Evolutionary conservation across 768 basidiomycete species (phyloP).

Genomic region (Leccinum uliginosum): DNA sequence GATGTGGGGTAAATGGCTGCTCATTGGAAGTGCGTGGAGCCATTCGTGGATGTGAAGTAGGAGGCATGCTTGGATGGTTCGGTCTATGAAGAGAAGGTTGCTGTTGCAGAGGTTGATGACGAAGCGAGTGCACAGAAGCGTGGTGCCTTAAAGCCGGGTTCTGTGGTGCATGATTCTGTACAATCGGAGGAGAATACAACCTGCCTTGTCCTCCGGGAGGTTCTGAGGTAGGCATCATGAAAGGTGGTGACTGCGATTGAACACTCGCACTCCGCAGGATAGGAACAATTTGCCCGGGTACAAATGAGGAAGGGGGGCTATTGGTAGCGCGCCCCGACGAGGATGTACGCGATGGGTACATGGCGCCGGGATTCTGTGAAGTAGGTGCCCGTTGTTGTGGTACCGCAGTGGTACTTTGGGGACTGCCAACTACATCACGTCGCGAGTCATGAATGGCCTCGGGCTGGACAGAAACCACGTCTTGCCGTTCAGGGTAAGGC

Average conservation of each 20-base stretch:
- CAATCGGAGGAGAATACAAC: conserved; percentile 12
- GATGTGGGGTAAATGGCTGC: conserved; percentile 9
- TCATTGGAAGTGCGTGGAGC: conserved; percentile 7
- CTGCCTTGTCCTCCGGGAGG: conserved; percentile 17
- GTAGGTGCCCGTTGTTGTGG: conserved; percentile 15
- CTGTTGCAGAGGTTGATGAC: conserved; percentile 23
- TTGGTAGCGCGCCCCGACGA: conserved; percentile 15
- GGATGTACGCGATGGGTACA: conserved; percentile 22
- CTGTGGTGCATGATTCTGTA: conserved; percentile 9
- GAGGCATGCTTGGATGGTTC: conserved; percentile 8
- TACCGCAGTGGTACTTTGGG: conserved; percentile 3
- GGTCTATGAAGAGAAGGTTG: conserved; percentile 13
- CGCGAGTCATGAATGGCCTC: conserved; percentile 6
- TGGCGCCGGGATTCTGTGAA: conserved; percentile 15
- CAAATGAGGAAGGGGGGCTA: conserved; percentile 32
- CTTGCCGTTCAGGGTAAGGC: conserved; percentile 3
- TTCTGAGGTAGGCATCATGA: conserved; percentile 18
- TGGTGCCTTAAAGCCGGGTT: conserved; percentile 17
- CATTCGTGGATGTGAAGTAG: conserved; percentile 18
- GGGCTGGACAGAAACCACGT: neutral
- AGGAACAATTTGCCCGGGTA: conserved; percentile 35
- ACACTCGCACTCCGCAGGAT: conserved; percentile 37
- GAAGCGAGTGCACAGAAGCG: conserved; percentile 26
- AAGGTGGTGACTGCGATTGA: conserved; percentile 24
- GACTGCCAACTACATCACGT: conserved; percentile 1